A percentile compares a stretch with the other conserved stretches of the same genome.
These are phyloP conservation scores for Rhizophagus prolifer DNA, from an alignment of 192 early-diverging fungal genomes.

Conservation along the genomic window DNA sequence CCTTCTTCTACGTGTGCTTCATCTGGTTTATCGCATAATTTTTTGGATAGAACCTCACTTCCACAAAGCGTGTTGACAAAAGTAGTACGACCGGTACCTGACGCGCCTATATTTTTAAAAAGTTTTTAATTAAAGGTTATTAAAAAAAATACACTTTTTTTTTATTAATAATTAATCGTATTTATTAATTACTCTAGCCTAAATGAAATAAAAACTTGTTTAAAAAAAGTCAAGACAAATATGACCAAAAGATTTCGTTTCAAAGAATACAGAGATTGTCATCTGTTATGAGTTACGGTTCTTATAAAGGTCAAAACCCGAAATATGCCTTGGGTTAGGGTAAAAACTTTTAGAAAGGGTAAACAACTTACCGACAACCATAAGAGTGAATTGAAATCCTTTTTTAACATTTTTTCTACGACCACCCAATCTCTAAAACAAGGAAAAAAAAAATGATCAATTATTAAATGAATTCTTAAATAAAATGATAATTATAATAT, in stretches of 20 bases:
- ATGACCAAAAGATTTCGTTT: no score
- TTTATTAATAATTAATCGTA: no score
- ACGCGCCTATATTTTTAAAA: slow-evolving; percentile 64
- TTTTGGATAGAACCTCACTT: slow-evolving; percentile 66
- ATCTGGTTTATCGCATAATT: slow-evolving; percentile 63
- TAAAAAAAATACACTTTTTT: no score
- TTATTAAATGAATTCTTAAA: neutral
- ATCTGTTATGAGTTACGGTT: neutral
- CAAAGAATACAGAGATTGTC: no score
- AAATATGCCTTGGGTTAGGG: neutral
- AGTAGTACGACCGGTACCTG: slow-evolving; percentile 97
- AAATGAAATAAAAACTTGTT: no score
- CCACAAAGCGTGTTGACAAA: slow-evolving; percentile 99
- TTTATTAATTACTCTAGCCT: no score
- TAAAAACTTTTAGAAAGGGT: neutral
- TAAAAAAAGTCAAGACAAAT: no score
- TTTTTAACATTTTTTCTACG: slow-evolving; percentile 93
- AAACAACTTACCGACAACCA: slow-evolving; percentile 81
- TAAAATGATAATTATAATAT: neutral
- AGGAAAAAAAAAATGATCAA: neutral
- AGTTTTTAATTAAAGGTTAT: neutral
- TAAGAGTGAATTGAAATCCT: slow-evolving; percentile 95
- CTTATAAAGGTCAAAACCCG: neutral
- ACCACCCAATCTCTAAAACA: slow-evolving; percentile 28
- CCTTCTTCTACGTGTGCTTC: slow-evolving; percentile 80